Evolutionary conservation across 352 stramenopile genomes (phyloP), one percentile per base, ranked within the genome.

Genomic region (Globisporangium nagaii): DNA sequence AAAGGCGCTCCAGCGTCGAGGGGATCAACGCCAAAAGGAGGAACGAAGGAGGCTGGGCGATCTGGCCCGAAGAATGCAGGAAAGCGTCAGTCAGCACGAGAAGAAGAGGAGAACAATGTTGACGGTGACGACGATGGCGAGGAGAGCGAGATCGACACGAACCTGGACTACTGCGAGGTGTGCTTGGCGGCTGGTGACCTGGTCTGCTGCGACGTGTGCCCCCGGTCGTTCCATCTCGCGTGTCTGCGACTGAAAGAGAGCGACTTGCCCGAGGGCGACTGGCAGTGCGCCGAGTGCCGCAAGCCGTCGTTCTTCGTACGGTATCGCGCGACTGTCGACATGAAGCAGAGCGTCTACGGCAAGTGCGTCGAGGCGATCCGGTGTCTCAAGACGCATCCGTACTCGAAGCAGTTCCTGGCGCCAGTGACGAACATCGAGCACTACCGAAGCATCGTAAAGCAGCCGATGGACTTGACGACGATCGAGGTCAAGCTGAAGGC

Each of bases 131-230:
- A 58, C 1, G 58, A 66, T 40, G 76, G 56, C 9, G 69, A 71
- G 0, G 73, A 86, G 1, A 84, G 71, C 19, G 81, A 92, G 56
- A 62, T 90, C 4, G 83, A 93, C 50, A 71, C 73, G 15, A 93
- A 93, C 49, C 62, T 93, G 30, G 83, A 93, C 62, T 93, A 86
- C 45, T 93, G 83, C 52, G 80, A 86, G 58, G 73, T 94, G 3
- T 98, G 94, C 56, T 60, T 78, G 13, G 70, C 70, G 9, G 75
- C 75, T 24, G 90, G 88, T n/a, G 84, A 95, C 58, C 54, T 97
- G 1, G 73, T 97, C 6, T 96, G 82, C 59, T 98, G 94, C 57
- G 87, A 93, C 40, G 80, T 87, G 28, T 98, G 94, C 50, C 92
- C 92, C 6, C 75, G 91, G 22, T 91, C 89, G 34, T 98, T 93